Evolutionary conservation across 169 alveolate species (phyloP).

Genomic region (Plasmodium falciparum): DNA sequence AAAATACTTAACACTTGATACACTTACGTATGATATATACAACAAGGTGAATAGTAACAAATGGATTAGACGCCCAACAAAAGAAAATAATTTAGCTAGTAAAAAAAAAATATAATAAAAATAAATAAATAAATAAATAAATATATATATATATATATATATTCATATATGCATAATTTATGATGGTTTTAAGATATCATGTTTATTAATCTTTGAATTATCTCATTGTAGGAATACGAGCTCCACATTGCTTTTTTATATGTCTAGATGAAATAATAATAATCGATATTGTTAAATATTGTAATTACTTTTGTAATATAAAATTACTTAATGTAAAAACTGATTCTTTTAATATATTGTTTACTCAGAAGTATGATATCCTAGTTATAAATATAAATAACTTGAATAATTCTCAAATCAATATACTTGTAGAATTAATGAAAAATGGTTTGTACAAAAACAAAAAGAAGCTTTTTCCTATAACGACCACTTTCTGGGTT

Average conservation of each 20-base stretch:
- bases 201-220: no score
- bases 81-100: constrained; percentile 34
- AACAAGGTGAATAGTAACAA: constrained; percentile 26
- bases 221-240: constrained; percentile 40
- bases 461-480: constrained; percentile 35
- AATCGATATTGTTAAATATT: constrained; percentile 48
- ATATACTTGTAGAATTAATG: constrained; percentile 39
- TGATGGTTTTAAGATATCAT: not conserved
- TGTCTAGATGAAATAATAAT: constrained; percentile 69
- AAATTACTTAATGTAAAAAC: constrained; percentile 30
- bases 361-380: constrained; percentile 63
- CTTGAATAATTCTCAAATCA: constrained; percentile 53
- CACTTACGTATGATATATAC: constrained; percentile 39
- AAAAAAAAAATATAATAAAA: not conserved
- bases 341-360: constrained; percentile 43
- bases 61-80: constrained; percentile 5
- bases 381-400: constrained; percentile 63
- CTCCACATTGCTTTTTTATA: constrained; percentile 69
- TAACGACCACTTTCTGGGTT: constrained; percentile 65
- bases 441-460: constrained; percentile 63
- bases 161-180: not conserved
- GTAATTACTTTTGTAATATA: constrained; percentile 60
- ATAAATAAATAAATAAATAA: not conserved
- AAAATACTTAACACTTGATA: constrained; percentile 33
- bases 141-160: not conserved